Percentiles rank a stretch among this genome's conserved stretches.
Evolutionary conservation across 2,329 filamentous ascomycete species (phyloP).

Genomic region (Spiromastix sp.): DNA sequence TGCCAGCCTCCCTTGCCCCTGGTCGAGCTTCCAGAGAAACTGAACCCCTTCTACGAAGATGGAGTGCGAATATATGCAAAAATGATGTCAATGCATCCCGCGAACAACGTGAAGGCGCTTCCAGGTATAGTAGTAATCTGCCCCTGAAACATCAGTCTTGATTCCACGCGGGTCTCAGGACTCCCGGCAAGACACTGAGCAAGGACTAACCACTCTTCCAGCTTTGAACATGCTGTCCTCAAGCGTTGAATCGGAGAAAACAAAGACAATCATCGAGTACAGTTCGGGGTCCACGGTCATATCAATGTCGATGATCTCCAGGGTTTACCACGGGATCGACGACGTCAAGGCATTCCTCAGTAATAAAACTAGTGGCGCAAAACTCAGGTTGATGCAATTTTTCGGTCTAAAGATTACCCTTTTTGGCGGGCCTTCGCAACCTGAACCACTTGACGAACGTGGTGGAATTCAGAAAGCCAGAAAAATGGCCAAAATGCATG

Average conservation of each 20-base stretch:
- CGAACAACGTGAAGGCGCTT: conserved; percentile 55
- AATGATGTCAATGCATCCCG: conserved; percentile 55
- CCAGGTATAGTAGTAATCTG: conserved; percentile 24
- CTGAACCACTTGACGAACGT: conserved; percentile 43
- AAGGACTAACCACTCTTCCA: conserved; percentile 10
- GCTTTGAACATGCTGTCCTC: conserved; percentile 43
- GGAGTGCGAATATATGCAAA: conserved; percentile 55
- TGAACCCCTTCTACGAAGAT: conserved; percentile 49
- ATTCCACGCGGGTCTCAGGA: neutral
- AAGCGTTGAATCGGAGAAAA: conserved; percentile 33
- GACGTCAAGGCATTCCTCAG: conserved; percentile 47
- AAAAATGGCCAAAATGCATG: conserved; percentile 31
- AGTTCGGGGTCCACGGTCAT: conserved; percentile 54
- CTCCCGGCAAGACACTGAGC: neutral
- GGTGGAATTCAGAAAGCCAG: conserved; percentile 44
- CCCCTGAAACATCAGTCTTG: neutral
- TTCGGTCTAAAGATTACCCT: conserved; percentile 46
- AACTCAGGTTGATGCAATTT: conserved; percentile 48
- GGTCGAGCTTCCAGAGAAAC: conserved; percentile 47
- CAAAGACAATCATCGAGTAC: conserved; percentile 47
- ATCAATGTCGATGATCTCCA: conserved; percentile 47
- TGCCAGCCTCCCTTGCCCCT: conserved; percentile 48
- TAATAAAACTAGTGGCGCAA: conserved; percentile 47
- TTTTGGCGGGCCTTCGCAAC: conserved; percentile 50
- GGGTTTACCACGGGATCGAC: conserved; percentile 41